A percentile compares a stretch with the other conserved stretches of the same genome.
Conservation (phyloP, 192 early-diverging fungal species). For the Backusella tuberculispora region DNA sequence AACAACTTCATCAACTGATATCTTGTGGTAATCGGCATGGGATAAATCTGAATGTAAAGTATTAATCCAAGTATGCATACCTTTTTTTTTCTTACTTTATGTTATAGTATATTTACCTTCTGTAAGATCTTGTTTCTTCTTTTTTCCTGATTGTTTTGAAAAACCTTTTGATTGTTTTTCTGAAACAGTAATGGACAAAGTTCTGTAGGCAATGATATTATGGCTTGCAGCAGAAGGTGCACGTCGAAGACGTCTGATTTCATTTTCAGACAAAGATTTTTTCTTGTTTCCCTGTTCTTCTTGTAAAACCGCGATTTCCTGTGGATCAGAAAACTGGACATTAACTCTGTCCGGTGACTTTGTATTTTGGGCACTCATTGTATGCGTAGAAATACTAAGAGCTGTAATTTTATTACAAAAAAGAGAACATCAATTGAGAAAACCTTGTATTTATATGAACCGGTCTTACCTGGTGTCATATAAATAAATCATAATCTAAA, state of each 20-base stretch:
- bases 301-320: neutral
- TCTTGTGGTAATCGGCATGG: slow-evolving; percentile 48
- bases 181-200: slow-evolving; percentile 50
- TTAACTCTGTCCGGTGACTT: neutral
- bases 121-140: neutral
- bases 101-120: slow-evolving; percentile 27
- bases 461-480: neutral
- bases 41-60: slow-evolving; percentile 38
- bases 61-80: neutral
- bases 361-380: neutral
- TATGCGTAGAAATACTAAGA: neutral
- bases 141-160: slow-evolving; percentile 23
- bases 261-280: neutral
- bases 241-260: slow-evolving; percentile 10
- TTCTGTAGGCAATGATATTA: slow-evolving; percentile 50
- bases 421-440: neutral
- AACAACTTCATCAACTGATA: slow-evolving; percentile 44
- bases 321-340: neutral
- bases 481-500: neutral
- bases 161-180: slow-evolving; percentile 37
- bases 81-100: too few relatives aligned
- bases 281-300: neutral
- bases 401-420: neutral
- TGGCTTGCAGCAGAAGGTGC: slow-evolving; percentile 4
- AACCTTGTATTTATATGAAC: neutral